phyloP scores from a whole-genome alignment of 495 filamentous ascomycete species.

The Daldinia concentrica region DNA sequence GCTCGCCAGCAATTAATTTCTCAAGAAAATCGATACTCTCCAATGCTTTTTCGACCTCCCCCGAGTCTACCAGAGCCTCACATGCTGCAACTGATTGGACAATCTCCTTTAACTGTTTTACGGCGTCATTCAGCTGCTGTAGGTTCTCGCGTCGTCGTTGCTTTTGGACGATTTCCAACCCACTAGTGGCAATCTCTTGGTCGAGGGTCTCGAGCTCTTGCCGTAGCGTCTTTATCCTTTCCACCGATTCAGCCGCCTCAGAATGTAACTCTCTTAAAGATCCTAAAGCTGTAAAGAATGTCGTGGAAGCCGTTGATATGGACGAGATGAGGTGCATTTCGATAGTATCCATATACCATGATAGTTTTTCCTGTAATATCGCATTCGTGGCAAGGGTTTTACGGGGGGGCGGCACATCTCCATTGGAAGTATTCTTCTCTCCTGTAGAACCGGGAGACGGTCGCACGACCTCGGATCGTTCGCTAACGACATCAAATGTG shows the following conservation, averaged over 20 bases:
- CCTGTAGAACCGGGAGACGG: conserved; percentile 66
- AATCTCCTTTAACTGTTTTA: conserved; percentile 81
- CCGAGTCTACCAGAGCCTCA: conserved; percentile 81
- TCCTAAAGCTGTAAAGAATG: conserved; percentile 95
- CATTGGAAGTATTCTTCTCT: conserved; percentile 68
- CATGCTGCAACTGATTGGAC: conserved; percentile 78
- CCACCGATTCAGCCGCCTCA: conserved; percentile 91
- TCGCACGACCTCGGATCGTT: conserved; percentile 89
- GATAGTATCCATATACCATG: conserved; percentile 99
- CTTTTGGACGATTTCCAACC: conserved; percentile 85
- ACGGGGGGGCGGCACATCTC: conserved; percentile 69
- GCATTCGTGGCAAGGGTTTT: conserved; percentile 96
- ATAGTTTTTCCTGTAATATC: conserved; percentile 98
- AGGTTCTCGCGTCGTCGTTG: conserved; percentile 85
- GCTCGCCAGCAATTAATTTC: conserved; percentile 73
- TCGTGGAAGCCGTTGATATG: conserved; percentile 92
- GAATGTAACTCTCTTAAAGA: conserved; percentile 89
- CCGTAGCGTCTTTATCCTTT: conserved; percentile 81
- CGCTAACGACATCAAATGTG: conserved; percentile 96
- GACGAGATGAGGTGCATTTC: conserved; percentile 97
- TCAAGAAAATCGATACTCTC: conserved; percentile 79
- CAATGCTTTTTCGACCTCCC: conserved; percentile 81
- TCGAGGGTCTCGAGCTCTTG: conserved; percentile 83
- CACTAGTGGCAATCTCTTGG: conserved; percentile 84
- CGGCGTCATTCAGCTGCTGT: conserved; percentile 79